phyloP scores from a whole-genome alignment of 306 rosid genomes.

The Glycyrrhiza uralensis region DNA sequence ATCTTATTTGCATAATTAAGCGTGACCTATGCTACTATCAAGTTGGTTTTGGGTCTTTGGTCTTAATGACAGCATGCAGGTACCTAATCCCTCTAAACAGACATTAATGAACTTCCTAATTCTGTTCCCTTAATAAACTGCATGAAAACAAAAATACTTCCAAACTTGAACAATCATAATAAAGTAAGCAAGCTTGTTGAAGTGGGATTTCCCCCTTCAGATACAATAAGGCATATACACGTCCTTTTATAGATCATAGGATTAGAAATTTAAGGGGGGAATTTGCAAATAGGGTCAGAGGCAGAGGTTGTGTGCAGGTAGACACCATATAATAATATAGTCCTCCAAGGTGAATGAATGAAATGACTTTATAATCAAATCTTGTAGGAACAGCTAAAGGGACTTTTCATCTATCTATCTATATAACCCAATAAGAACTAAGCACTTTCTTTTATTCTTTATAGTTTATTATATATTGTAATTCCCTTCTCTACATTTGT shows the following conservation, averaged over 20 bases:
- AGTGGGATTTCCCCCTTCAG: neutral
- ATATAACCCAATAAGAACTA: neutral
- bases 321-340: neutral
- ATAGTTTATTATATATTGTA: too few species aligned
- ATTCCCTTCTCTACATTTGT: too few species aligned
- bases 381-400: neutral
- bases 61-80: conserved; percentile 21
- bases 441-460: neutral
- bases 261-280: neutral
- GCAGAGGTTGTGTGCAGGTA: neutral
- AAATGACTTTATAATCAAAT: neutral
- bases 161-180: conserved; percentile 15
- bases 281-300: neutral
- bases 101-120: conserved; percentile 29
- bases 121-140: conserved; percentile 25
- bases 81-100: conserved; percentile 10
- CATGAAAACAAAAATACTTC: conserved; percentile 37
- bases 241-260: neutral
- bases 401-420: neutral
- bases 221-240: neutral
- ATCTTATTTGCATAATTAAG: neutral
- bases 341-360: too few species aligned
- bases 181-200: neutral
- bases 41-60: conserved; percentile 28
- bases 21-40: neutral